Percentiles rank a stretch among this genome's conserved stretches.
These are phyloP conservation scores for Diaporthe nobilis DNA, from an alignment of 2,329 filamentous ascomycete genomes.

Conservation along the genomic window DNA sequence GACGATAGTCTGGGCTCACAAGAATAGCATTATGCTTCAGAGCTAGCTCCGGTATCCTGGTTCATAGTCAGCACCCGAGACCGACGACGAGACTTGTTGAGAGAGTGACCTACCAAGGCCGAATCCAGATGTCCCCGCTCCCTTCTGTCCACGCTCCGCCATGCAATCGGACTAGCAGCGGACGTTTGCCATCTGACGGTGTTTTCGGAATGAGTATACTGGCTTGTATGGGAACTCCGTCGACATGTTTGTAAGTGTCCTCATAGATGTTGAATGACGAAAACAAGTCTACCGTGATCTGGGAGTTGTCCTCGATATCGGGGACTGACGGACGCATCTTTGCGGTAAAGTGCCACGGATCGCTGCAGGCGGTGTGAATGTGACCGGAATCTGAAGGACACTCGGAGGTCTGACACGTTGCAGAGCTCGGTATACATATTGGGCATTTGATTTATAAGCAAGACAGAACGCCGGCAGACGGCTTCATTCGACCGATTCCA, in stretches of 20 bases:
- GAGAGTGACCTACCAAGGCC: background rate
- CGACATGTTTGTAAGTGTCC: background rate
- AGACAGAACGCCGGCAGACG: background rate
- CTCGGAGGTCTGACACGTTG: background rate
- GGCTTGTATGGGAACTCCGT: background rate
- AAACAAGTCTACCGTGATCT: background rate
- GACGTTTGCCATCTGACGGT: background rate
- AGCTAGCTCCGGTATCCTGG: background rate
- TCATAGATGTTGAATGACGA: background rate
- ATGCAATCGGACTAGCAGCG: background rate
- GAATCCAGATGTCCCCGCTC: background rate
- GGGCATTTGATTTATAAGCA: background rate
- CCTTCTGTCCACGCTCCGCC: background rate
- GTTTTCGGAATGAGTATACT: background rate
- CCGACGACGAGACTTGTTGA: background rate
- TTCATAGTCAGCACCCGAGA: background rate
- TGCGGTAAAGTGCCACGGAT: background rate
- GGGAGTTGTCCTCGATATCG: background rate
- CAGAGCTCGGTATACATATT: background rate
- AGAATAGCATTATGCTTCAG: conserved; percentile 4
- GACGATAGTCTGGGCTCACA: background rate
- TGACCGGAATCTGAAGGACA: background rate
- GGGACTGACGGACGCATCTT: background rate
- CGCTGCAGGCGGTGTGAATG: background rate
- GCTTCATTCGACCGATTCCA: background rate